Conservation (phyloP, 306 rosid genomes). For the Sicyos edulis region DNA sequence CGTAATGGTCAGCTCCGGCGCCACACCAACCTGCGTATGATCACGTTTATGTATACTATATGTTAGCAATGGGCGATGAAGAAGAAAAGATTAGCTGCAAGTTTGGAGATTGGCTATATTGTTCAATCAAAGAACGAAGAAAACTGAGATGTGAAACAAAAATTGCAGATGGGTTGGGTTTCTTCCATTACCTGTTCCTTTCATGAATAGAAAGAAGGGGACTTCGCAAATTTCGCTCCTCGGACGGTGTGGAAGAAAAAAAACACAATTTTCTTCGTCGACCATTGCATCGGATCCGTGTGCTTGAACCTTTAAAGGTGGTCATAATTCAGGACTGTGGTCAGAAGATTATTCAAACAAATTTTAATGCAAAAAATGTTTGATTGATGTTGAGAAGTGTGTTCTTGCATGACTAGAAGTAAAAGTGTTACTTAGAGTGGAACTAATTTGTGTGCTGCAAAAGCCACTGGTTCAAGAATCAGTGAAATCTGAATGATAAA, state of each 20-base stretch:
- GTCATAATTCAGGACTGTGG: conserved; percentile 24
- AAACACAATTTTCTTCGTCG: conserved; percentile 89
- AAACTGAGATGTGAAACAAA: not conserved
- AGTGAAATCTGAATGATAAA: not conserved
- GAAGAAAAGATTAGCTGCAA: not conserved
- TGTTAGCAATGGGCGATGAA: not conserved
- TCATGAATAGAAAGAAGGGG: conserved; percentile 96
- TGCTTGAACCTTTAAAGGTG: conserved; percentile 75
- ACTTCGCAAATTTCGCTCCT: conserved; percentile 65
- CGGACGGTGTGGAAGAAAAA: conserved; percentile 97
- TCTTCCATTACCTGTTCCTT: conserved; percentile 83
- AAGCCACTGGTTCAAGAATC: not conserved
- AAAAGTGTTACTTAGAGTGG: not conserved
- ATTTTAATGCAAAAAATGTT: not conserved
- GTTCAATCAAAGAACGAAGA: not conserved
- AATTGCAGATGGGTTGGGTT: conserved; percentile 2
- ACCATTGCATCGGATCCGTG: conserved; percentile 99
- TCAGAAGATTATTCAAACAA: conserved; percentile 5
- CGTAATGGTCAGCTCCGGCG: conserved; percentile 94
- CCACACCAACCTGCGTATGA: conserved; percentile 88
- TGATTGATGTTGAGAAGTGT: not conserved
- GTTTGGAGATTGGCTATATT: conserved; percentile 3
- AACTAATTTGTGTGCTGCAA: not conserved
- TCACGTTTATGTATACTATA: not conserved
- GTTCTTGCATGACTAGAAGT: not conserved